Conservation (phyloP, 768 basidiomycete species). For the Lactarius quietus region DNA sequence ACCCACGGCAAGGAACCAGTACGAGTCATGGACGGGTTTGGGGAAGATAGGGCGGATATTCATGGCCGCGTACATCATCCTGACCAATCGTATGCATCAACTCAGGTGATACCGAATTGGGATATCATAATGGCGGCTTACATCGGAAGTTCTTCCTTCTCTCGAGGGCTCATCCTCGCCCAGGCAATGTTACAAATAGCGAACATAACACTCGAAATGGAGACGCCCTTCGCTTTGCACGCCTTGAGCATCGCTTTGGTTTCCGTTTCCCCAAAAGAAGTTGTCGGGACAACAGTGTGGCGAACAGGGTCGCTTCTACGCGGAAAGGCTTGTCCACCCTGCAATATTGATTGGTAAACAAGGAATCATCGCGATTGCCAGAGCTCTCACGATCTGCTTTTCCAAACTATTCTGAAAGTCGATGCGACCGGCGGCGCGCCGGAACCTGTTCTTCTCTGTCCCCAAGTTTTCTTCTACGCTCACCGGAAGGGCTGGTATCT, state of each 20-base stretch:
- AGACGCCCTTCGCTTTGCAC: constrained; percentile 70
- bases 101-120: not conserved
- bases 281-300: constrained; percentile 66
- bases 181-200: constrained; percentile 74
- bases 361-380: not conserved
- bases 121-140: constrained; percentile 34
- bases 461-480: constrained; percentile 35
- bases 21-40: constrained; percentile 49
- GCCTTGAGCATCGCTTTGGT: constrained; percentile 62
- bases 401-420: constrained; percentile 34
- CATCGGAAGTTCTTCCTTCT: constrained; percentile 52
- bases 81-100: constrained; percentile 27
- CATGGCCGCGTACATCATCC: constrained; percentile 84
- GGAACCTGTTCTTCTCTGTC: constrained; percentile 26
- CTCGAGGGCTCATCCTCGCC: constrained; percentile 45
- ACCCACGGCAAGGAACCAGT: constrained; percentile 79
- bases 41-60: constrained; percentile 64
- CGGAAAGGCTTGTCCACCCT: constrained; percentile 78
- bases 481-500: constrained; percentile 18
- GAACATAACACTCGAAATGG: constrained; percentile 72
- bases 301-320: constrained; percentile 42
- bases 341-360: not conserved
- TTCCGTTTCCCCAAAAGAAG: constrained; percentile 49
- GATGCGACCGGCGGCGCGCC: constrained; percentile 31
- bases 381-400: constrained; percentile 31